A percentile compares a stretch with the other conserved stretches of the same genome.
These are phyloP conservation scores for Coprinellus micaceus DNA, from an alignment of 768 basidiomycete species.

Conservation along the genomic window DNA sequence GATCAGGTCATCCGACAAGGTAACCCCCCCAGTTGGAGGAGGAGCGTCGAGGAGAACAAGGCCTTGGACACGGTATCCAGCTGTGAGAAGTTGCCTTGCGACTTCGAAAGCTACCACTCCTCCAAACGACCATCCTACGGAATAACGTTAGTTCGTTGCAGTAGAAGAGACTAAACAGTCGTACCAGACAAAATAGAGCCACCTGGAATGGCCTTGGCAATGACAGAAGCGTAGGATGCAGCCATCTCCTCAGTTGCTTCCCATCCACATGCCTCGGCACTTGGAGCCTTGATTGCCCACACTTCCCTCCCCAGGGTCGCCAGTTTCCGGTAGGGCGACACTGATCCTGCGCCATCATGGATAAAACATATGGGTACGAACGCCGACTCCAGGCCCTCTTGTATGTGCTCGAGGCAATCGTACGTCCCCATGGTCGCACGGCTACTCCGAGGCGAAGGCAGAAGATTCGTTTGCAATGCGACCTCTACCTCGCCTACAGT, in stretches of 20 bases:
- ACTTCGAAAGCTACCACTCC: conserved; percentile 69
- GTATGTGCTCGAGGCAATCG: not conserved
- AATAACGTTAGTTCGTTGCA: not conserved
- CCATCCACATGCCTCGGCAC: conserved; percentile 55
- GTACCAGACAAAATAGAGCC: conserved; percentile 58
- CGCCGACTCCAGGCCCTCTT: not conserved
- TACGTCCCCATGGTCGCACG: not conserved
- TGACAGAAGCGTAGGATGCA: conserved; percentile 40
- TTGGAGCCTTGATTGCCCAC: conserved; percentile 61
- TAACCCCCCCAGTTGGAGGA: conserved; percentile 46
- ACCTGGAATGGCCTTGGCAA: conserved; percentile 31
- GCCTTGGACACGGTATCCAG: conserved; percentile 46
- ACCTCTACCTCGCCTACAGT: not conserved
- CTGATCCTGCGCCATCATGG: conserved; percentile 70
- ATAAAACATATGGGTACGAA: conserved; percentile 54
- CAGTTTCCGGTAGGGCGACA: conserved; percentile 47
- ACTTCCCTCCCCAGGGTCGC: conserved; percentile 45
- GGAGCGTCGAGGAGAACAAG: conserved; percentile 69
- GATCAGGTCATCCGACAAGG: conserved; percentile 52
- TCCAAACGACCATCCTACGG: conserved; percentile 74
- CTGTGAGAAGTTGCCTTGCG: conserved; percentile 44
- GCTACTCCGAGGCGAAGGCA: too few relatives aligned
- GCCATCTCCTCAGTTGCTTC: conserved; percentile 51
- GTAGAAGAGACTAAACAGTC: conserved; percentile 11
- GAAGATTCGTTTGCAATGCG: not conserved